phyloP scores from a whole-genome alignment of 495 filamentous ascomycete species.

The Trichoderma orchidacearum region DNA sequence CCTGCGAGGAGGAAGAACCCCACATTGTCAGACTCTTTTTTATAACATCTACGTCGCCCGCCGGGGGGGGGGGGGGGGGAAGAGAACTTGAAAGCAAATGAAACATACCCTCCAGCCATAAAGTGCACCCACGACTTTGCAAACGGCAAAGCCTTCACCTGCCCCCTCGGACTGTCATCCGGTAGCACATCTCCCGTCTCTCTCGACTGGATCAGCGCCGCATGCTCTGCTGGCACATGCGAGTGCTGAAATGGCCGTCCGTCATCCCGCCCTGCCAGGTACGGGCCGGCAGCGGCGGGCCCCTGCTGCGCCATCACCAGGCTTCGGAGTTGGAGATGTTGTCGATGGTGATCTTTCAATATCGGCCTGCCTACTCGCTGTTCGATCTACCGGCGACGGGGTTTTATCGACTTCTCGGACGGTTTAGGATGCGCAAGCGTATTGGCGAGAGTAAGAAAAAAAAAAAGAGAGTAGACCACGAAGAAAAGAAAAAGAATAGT shows the following conservation, averaged over 20 bases:
- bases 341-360: too few relatives aligned
- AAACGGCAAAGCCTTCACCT: constrained; percentile 31
- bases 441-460: too few relatives aligned
- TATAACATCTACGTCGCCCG: too few relatives aligned
- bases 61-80: background rate
- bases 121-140: constrained; percentile 81
- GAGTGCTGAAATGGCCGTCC: background rate
- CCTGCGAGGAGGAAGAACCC: constrained; percentile 21
- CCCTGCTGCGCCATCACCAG: background rate
- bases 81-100: too few relatives aligned
- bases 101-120: constrained; percentile 70
- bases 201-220: constrained; percentile 38
- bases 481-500: too few relatives aligned
- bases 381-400: too few relatives aligned
- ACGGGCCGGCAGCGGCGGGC: background rate
- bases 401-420: too few relatives aligned
- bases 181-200: constrained; percentile 48
- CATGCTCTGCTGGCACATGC: background rate
- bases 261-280: background rate
- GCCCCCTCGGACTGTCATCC: constrained; percentile 18
- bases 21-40: background rate
- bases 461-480: too few relatives aligned
- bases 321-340: background rate
- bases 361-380: too few relatives aligned
- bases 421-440: too few relatives aligned